phyloP scores from a whole-genome alignment of 1,139 yeast species.

The Meyerozyma elateridarum region DNA sequence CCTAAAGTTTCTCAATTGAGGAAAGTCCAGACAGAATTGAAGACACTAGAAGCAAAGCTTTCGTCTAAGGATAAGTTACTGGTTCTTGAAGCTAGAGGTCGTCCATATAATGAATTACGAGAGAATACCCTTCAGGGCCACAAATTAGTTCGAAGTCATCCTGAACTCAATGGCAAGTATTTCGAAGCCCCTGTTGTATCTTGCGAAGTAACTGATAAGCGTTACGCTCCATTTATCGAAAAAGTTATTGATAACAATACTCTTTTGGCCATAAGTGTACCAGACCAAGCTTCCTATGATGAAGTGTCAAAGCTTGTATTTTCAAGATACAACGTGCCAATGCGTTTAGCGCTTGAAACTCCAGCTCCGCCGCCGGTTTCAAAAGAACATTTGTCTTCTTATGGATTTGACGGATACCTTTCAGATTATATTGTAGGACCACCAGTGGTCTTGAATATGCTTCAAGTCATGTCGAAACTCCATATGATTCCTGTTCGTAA shows the following conservation, averaged over 20 bases:
- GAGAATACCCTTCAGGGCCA: slow-evolving; percentile 31
- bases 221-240: slow-evolving; percentile 54
- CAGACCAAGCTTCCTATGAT: slow-evolving; percentile 38
- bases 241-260: slow-evolving; percentile 52
- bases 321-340: slow-evolving; percentile 28
- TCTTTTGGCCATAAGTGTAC: slow-evolving; percentile 44
- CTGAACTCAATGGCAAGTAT: slow-evolving; percentile 36
- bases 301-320: slow-evolving; percentile 32
- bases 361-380: slow-evolving; percentile 16
- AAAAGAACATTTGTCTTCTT: slow-evolving; percentile 28
- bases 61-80: slow-evolving; percentile 49
- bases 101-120: slow-evolving; percentile 24
- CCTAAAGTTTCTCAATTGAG: slow-evolving; percentile 9
- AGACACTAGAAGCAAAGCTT: slow-evolving; percentile 23
- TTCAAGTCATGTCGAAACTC: slow-evolving; percentile 55
- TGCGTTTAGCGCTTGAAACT: slow-evolving; percentile 22
- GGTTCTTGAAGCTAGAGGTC: slow-evolving; percentile 28
- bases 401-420: slow-evolving; percentile 79
- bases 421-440: slow-evolving; percentile 76
- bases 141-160: slow-evolving; percentile 22
- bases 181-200: slow-evolving; percentile 78
- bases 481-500: slow-evolving; percentile 62
- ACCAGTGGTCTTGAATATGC: slow-evolving; percentile 64
- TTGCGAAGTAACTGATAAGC: slow-evolving; percentile 47
- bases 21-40: slow-evolving; percentile 8